Evolutionary conservation across 768 basidiomycete genomes (phyloP), one percentile per base, ranked within the genome.

Genomic region (Kondoa subrosea): DNA sequence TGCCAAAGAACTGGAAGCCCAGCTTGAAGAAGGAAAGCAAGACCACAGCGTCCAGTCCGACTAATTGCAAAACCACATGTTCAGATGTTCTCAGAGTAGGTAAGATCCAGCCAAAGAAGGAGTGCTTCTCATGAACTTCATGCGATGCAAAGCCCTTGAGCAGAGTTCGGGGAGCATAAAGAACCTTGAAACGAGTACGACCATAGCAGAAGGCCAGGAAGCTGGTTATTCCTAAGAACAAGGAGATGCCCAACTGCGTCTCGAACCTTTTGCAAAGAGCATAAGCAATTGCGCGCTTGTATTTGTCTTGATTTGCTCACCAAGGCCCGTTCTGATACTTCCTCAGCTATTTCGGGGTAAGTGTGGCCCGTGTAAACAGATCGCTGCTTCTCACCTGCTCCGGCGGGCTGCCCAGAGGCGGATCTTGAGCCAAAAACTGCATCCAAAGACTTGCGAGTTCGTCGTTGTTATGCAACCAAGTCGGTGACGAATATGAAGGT

Each of bases 1-100:
- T 79, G 0, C 87, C 85, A 78, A 99, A 99, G 30, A 96, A 81
- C 74, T 87, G 85, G 77, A 96, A 97, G 0, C 87, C 85, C 82
- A 87, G 95, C 77, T 93, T 92, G 82, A 90, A 87, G 78, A 99
- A 97, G 71, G 86, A 89, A 57, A 99, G 82, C 75, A 91, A 90
- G 73, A 97, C 95, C 1, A 91, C 92, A 56, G 93, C 93, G 77
- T 99, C 93, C 56, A 99, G 79, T 0, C 93, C 93, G 15, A 99
- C 93, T 63, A 95, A 93, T 77, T 96, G 91, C 1, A 99, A 81
- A 1, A 99, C 85, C 0, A 90, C 87, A 69, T 89, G 91, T 75
- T 99, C 93, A 58, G 89, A 91, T 0, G 87, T 91, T 68, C 82
- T 80, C 57, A 96, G 82, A 0, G 93, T 97, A 0, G 93, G 93